phyloP scores from a whole-genome alignment of 768 basidiomycete species.

The Tulasnella sp. region DNA sequence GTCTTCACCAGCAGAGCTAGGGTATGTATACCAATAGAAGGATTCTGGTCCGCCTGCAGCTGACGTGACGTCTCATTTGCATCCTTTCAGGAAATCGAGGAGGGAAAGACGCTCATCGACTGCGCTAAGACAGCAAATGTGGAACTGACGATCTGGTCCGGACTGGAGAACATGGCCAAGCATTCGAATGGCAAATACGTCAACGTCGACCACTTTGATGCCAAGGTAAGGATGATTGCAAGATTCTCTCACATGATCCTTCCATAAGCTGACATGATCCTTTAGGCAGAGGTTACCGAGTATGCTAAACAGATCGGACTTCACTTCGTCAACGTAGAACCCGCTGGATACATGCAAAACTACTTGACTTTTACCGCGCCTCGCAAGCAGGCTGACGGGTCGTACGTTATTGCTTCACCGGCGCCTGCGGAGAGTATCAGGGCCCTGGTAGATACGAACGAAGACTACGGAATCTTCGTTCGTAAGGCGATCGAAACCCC shows the following conservation, averaged over 20 bases:
- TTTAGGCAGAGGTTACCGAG: neutral
- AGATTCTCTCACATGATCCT: too few relatives aligned
- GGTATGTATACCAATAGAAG: too few relatives aligned
- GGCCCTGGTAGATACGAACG: neutral
- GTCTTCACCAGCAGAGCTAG: too few relatives aligned
- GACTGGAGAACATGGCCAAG: neutral
- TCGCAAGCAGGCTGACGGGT: too few relatives aligned
- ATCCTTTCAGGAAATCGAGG: conserved; percentile 6
- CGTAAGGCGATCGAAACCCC: conserved; percentile 6
- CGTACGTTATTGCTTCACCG: neutral
- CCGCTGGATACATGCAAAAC: too few relatives aligned
- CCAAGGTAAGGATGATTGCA: too few relatives aligned
- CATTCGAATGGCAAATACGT: conserved; percentile 11
- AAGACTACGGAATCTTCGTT: conserved; percentile 8
- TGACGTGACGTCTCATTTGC: too few relatives aligned
- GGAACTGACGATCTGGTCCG: conserved; percentile 19
- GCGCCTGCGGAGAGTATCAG: neutral
- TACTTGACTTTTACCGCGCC: neutral
- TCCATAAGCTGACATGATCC: too few relatives aligned
- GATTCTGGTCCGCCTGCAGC: too few relatives aligned
- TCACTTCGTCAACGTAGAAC: too few relatives aligned
- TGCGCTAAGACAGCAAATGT: conserved; percentile 16
- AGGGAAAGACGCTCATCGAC: conserved; percentile 20
- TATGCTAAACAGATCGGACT: neutral
- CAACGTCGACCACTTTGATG: conserved; percentile 12